These are phyloP conservation scores for Tolypocladium sp. DNA, from an alignment of 2,329 filamentous ascomycete genomes.

Conservation along the genomic window DNA sequence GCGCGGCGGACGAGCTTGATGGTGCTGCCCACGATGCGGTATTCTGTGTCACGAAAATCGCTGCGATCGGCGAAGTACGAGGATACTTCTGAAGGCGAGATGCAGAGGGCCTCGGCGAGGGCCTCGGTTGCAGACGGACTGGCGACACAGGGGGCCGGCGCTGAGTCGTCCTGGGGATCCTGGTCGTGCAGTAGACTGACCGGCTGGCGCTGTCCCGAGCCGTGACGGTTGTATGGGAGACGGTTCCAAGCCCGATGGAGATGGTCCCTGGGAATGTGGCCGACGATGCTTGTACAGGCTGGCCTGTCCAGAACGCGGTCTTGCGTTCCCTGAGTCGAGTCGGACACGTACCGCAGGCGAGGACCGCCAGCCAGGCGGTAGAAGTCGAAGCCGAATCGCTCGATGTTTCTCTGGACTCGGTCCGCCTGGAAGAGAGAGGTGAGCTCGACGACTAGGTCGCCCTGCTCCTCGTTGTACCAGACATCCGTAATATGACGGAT, in stretches of 20 bases:
- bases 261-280: background rate
- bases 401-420: background rate
- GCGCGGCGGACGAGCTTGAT: conserved; percentile 7
- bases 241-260: background rate
- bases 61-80: conserved; percentile 4
- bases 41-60: conserved; percentile 1
- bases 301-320: background rate
- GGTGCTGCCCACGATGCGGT: conserved; percentile 8
- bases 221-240: background rate
- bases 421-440: conserved; percentile 5
- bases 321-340: background rate
- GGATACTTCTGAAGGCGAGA: conserved; percentile 5
- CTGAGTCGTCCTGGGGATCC: background rate
- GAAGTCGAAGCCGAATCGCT: background rate
- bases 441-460: conserved; percentile 11
- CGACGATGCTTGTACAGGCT: background rate
- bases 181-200: background rate
- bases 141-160: accelerated
- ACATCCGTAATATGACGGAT: conserved; percentile 2
- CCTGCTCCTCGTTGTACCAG: background rate
- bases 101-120: conserved; percentile 4
- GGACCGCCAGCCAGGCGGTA: background rate
- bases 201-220: background rate
- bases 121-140: background rate
- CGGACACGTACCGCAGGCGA: background rate